A percentile compares a stretch with the other conserved stretches of the same genome.
phyloP scores from a whole-genome alignment of 1,284 basidiomycete species.

The Boletellus deceptivus region DNA sequence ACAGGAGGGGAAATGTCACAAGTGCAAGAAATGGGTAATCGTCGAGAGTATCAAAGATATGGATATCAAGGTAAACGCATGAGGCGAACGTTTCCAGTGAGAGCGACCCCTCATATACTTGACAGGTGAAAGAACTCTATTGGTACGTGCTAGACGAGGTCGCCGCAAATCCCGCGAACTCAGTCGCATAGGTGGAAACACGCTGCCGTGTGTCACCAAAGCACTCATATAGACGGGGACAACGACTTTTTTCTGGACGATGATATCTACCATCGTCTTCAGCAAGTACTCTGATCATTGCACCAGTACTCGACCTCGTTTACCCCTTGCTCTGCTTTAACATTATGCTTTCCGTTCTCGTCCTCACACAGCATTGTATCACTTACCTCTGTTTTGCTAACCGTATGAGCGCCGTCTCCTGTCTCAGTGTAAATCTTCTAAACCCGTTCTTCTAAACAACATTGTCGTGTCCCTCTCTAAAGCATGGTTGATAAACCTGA shows the following conservation, averaged over 20 bases:
- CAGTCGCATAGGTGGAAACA: conserved; percentile 71
- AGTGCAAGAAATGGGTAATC: conserved; percentile 66
- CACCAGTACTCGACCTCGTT: no score
- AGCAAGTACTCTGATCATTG: conserved; percentile 5
- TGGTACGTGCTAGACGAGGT: conserved; percentile 47
- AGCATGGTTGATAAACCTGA: no score
- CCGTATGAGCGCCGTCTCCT: no score
- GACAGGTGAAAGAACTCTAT: conserved; percentile 67
- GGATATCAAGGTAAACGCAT: conserved; percentile 56
- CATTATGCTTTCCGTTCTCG: no score
- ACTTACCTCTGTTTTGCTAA: no score
- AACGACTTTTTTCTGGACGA: conserved; percentile 50
- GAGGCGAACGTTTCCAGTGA: background rate
- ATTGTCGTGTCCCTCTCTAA: no score
- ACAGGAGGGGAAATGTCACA: conserved; percentile 73
- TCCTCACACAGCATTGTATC: no score
- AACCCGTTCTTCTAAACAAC: no score
- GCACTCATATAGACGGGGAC: conserved; percentile 53
- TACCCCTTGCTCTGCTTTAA: no score
- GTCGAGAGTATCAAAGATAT: conserved; percentile 71
- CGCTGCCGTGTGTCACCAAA: conserved; percentile 67
- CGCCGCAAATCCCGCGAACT: conserved; percentile 3
- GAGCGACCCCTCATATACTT: background rate
- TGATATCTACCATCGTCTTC: conserved; percentile 23
- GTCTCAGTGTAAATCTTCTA: no score